These are phyloP conservation scores for Exobasidium cylindrosporum DNA, from an alignment of 1,284 basidiomycete species.

Conservation along the genomic window DNA sequence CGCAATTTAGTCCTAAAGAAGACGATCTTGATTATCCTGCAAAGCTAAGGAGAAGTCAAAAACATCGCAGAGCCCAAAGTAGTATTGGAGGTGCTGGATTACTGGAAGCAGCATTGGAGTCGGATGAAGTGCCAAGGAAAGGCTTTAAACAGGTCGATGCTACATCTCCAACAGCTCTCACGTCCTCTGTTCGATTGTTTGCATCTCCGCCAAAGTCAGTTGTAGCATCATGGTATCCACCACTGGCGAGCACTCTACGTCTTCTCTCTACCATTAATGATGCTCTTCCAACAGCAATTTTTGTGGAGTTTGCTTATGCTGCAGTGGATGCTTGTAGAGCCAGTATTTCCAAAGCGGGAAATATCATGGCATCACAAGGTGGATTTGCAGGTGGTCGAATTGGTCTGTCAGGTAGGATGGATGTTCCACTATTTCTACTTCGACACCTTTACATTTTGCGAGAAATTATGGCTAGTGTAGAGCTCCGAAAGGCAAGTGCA, in stretches of 20 bases:
- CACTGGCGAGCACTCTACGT: conserved; percentile 2
- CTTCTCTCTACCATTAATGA: conserved; percentile 14
- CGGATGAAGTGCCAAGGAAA: neutral
- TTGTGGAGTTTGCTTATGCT: neutral
- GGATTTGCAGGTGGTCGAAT: neutral
- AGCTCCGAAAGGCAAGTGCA: neutral
- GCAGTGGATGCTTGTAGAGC: conserved; percentile 8
- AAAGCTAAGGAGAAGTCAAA: conserved; percentile 2
- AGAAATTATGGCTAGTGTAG: neutral
- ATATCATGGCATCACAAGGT: neutral
- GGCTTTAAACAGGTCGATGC: conserved; percentile 6
- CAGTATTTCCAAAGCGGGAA: neutral
- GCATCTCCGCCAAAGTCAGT: neutral
- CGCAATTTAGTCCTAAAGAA: neutral
- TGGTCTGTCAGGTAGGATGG: conserved; percentile 7
- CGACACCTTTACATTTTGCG: conserved; percentile 8
- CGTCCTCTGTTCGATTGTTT: conserved; percentile 8
- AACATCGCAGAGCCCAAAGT: conserved; percentile 1
- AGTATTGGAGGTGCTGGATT: conserved; percentile 10
- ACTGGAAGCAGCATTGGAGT: conserved; percentile 10
- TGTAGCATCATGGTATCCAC: conserved; percentile 13
- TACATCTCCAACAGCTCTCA: neutral
- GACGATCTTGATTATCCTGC: conserved; percentile 11
- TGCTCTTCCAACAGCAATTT: neutral
- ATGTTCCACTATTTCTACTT: conserved; percentile 8